These are phyloP conservation scores for Oxyria digyna DNA, from an alignment of 148 eudicot genomes.

Conservation along the genomic window DNA sequence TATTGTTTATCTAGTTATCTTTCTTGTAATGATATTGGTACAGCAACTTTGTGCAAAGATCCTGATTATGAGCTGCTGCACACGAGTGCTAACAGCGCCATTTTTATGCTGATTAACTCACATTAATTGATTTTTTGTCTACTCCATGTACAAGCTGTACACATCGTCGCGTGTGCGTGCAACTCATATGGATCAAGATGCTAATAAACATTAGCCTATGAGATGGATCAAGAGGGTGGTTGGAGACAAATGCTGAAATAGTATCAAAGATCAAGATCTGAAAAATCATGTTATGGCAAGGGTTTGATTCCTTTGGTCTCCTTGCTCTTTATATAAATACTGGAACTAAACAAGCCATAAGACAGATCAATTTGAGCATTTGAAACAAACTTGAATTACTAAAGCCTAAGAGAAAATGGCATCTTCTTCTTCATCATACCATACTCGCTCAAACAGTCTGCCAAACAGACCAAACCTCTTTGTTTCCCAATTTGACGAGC, in stretches of 20 bases:
- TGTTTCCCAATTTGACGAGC: slow-evolving; percentile 9
- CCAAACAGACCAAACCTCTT: slow-evolving; percentile 15
- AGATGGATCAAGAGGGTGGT: not conserved
- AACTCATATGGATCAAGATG: not conserved
- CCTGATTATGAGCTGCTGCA: not conserved
- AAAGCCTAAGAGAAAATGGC: not conserved
- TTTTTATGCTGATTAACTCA: not conserved
- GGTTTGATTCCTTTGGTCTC: not conserved
- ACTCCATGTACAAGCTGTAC: not conserved
- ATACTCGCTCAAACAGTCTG: slow-evolving; percentile 18
- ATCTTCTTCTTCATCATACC: slow-evolving; percentile 6
- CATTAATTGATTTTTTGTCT: too few relatives aligned
- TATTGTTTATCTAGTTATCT: too few relatives aligned
- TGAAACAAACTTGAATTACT: not conserved
- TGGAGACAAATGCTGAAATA: not conserved
- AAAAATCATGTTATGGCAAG: not conserved
- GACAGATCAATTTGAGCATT: not conserved
- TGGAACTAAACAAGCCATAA: not conserved
- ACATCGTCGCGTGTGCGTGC: not conserved
- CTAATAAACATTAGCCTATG: not conserved
- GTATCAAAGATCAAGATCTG: not conserved
- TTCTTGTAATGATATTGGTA: not conserved
- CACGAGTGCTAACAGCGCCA: not conserved
- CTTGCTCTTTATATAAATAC: not conserved
- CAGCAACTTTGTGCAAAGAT: not conserved